Evolutionary conservation across 2,329 filamentous ascomycete species (phyloP).

Genomic region (Lasiodiplodia citricola): DNA sequence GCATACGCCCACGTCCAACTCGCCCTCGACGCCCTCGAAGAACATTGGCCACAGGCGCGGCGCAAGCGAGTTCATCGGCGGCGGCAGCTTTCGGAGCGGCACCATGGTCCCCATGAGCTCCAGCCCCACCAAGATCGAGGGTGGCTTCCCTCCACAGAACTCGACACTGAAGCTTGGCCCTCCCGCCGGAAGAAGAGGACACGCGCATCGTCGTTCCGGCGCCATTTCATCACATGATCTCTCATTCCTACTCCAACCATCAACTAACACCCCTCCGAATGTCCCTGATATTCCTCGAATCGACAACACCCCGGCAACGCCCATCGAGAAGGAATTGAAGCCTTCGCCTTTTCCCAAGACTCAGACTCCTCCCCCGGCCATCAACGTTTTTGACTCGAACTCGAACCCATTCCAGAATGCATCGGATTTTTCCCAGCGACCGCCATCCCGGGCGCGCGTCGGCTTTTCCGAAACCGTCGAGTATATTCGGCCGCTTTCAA

Average conservation of each 20-base stretch:
- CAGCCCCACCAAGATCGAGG: constrained; percentile 71
- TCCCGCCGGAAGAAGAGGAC: constrained; percentile 66
- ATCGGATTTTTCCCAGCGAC: constrained; percentile 40
- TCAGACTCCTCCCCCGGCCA: constrained; percentile 36
- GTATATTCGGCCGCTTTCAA: constrained; percentile 81
- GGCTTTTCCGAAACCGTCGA: constrained; percentile 85
- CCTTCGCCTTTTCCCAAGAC: constrained; percentile 17
- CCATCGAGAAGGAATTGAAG: constrained; percentile 10
- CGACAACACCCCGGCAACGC: constrained; percentile 23
- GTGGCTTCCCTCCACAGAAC: constrained; percentile 61
- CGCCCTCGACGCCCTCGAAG: constrained; percentile 56
- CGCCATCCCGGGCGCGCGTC: constrained; percentile 67
- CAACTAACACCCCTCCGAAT: constrained; percentile 59
- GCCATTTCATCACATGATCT: constrained; percentile 86
- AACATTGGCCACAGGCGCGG: constrained; percentile 72
- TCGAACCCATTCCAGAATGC: constrained; percentile 37
- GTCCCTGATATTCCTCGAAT: constrained; percentile 17
- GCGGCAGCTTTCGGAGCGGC: constrained; percentile 58
- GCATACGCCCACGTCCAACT: constrained; percentile 42
- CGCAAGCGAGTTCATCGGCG: constrained; percentile 86
- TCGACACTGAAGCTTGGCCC: constrained; percentile 55
- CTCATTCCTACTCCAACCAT: constrained; percentile 68
- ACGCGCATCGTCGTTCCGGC: constrained; percentile 79
- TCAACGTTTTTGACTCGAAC: constrained; percentile 39
- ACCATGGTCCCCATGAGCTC: constrained; percentile 66